Percentiles rank a stretch among this genome's conserved stretches.
These are phyloP conservation scores for Talaromyces proteolyticus DNA, from an alignment of 495 filamentous ascomycete species.

Conservation along the genomic window DNA sequence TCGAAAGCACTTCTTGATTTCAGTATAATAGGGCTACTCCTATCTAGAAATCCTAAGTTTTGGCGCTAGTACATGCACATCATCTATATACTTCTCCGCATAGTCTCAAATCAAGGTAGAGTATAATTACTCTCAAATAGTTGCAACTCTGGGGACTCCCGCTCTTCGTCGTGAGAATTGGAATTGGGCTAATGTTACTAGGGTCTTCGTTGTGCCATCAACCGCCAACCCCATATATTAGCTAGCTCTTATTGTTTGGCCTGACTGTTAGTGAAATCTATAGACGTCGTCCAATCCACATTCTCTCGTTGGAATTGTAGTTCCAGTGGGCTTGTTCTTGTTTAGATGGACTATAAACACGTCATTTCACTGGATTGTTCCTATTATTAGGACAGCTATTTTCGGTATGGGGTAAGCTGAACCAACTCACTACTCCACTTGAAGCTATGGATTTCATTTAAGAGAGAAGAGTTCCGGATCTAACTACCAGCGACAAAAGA, in stretches of 20 bases:
- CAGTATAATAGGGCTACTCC: no score
- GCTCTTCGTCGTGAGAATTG: constrained; percentile 69
- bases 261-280: constrained; percentile 56
- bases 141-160: constrained; percentile 78
- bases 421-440: no score
- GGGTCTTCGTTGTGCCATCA: constrained; percentile 53
- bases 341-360: constrained; percentile 40
- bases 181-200: constrained; percentile 65
- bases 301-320: constrained; percentile 58
- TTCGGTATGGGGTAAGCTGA: constrained; percentile 32
- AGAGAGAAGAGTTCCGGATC: neutral
- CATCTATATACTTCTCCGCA: constrained; percentile 81
- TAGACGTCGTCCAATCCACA: constrained; percentile 79
- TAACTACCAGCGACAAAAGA: neutral
- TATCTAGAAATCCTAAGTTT: no score
- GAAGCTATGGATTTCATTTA: constrained; percentile 19
- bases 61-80: constrained; percentile 86
- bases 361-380: constrained; percentile 40
- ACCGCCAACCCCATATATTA: neutral
- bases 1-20: no score
- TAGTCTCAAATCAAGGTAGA: constrained; percentile 75
- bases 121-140: constrained; percentile 59
- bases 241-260: neutral
- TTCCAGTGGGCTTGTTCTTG: constrained; percentile 40
- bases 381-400: constrained; percentile 36